Base-by-base conservation (phyloP, 1,284 basidiomycete species). In the Heterobasidion occidentale region DNA sequence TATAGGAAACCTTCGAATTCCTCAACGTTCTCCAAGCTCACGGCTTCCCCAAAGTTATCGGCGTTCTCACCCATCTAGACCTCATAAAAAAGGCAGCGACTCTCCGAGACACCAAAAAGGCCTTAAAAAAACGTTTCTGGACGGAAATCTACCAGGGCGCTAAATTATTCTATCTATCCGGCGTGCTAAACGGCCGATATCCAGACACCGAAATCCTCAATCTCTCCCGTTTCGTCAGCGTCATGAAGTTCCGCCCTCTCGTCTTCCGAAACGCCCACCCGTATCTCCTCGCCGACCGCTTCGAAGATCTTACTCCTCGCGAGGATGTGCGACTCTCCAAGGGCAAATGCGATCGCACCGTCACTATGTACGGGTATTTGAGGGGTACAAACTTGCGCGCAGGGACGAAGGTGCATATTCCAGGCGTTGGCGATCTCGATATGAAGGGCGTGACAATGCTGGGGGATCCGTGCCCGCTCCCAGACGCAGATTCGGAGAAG, bases 91-190 rank as follows among this genome's bases (percentile, higher is more conserved):
- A 95, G 69, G 81, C 90, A 7, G 81, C 89, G 1, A 89, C 87
- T 1, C 83, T 98, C 51, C 91, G 90, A 59, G 86, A 86, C 52
- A 95, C 94, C 54, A 99, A 99, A 77, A 98, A 98, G 69, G 75
- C 88, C 0, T 82, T 99, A 50, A 99, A 99, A 74, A 96, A 94
- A 70, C 91, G 97, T n/a, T 99, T 99, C 76, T 99, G 97, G 96
- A 94, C 96, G 0, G 97, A 99, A 71, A 98, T 99, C 15, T 98
- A 98, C 71, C 91, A 95, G 68, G 97, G 97, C 52, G 96, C 97
- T 50, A 99, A 98, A 70, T 85, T 99, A 15, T 99, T 99, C 75
- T 98, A 98, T 70, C 88, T 99, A 51, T 96, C 93, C 1, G 97
- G 97, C 15, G 94, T 99, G 48, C 83, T 99, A 64, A 99, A 99